These are phyloP conservation scores for Linaria vulgaris DNA, from an alignment of 257 asterid species.

Conservation along the genomic window DNA sequence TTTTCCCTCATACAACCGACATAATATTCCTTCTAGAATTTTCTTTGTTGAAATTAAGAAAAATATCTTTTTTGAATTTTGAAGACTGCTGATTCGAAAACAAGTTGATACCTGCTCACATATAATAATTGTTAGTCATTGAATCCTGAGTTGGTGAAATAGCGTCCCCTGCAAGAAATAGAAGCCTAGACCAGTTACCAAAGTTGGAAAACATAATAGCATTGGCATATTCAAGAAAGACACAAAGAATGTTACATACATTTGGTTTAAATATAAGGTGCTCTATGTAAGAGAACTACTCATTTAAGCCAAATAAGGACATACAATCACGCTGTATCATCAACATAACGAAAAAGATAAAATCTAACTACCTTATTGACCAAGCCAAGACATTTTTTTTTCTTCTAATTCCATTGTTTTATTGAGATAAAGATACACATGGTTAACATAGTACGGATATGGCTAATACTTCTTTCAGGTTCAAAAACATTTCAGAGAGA, in stretches of 20 bases:
- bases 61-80: not conserved
- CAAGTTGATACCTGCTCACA: constrained; percentile 79
- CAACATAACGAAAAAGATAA: too few relatives aligned
- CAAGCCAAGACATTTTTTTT: too few relatives aligned
- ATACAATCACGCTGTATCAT: too few relatives aligned
- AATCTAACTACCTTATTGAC: too few relatives aligned
- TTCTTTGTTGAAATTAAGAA: constrained; percentile 18
- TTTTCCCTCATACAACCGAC: constrained; percentile 82
- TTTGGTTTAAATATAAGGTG: too few relatives aligned
- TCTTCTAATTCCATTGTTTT: too few relatives aligned
- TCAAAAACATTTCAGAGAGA: not conserved
- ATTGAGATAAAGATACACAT: too few relatives aligned
- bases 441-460: not conserved
- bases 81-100: not conserved
- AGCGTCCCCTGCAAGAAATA: constrained; percentile 55
- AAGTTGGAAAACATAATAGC: not conserved
- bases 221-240: not conserved
- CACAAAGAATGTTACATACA: too few relatives aligned
- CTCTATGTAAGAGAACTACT: not conserved
- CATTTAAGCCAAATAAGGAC: not conserved
- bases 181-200: constrained; percentile 18
- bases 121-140: constrained; percentile 72
- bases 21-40: constrained; percentile 86
- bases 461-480: not conserved
- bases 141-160: constrained; percentile 60